Conservation (phyloP, 2,329 filamentous ascomycete species). For the Sarocladium oryzae region DNA sequence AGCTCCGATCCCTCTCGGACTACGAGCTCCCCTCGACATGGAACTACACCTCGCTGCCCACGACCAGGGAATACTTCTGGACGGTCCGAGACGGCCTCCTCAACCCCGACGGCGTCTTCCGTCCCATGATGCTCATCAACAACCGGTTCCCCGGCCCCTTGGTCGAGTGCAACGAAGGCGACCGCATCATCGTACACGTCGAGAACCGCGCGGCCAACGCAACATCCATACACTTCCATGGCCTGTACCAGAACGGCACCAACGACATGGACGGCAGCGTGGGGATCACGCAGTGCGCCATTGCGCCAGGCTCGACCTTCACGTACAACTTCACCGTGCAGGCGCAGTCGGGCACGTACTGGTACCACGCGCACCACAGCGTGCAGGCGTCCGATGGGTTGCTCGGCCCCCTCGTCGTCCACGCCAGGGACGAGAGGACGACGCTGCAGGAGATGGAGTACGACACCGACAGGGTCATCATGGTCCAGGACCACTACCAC, state of each 20-base stretch:
- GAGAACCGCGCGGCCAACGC: constrained; percentile 51
- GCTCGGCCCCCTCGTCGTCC: constrained; percentile 56
- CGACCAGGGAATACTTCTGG: constrained; percentile 54
- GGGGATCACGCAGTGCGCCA: constrained; percentile 60
- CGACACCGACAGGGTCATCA: constrained; percentile 58
- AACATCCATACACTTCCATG: constrained; percentile 54
- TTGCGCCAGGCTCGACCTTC: constrained; percentile 56
- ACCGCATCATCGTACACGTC: constrained; percentile 63
- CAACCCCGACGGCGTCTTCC: constrained; percentile 54
- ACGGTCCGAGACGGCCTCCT: constrained; percentile 49
- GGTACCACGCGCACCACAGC: constrained; percentile 67
- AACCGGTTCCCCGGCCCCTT: constrained; percentile 67
- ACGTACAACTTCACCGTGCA: constrained; percentile 63
- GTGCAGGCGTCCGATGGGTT: constrained; percentile 67
- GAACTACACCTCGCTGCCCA: constrained; percentile 43
- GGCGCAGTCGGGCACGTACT: constrained; percentile 66
- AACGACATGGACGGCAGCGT: constrained; percentile 65
- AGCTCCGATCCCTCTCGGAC: constrained; percentile 32
- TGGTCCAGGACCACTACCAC: constrained; percentile 67
- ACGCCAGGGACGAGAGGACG: constrained; percentile 45
- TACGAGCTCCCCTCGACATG: constrained; percentile 53
- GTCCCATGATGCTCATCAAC: constrained; percentile 64
- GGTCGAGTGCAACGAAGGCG: constrained; percentile 67
- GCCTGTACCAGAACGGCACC: constrained; percentile 32
- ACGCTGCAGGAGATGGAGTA: constrained; percentile 50